Base-by-base conservation (phyloP, 306 rosid species). In the Geum urbanum region DNA sequence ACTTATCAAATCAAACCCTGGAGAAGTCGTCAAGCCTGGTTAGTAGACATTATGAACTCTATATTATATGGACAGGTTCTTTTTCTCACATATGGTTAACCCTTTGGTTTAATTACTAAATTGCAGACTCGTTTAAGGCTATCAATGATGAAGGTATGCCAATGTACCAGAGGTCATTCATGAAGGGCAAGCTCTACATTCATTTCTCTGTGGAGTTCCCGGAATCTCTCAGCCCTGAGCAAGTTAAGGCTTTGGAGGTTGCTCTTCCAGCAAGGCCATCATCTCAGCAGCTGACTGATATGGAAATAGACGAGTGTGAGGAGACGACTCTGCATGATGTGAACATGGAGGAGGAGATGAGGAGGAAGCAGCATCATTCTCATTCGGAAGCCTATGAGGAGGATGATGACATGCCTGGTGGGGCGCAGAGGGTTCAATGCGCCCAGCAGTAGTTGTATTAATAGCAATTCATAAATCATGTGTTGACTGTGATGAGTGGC, bases 121-220 rank as follows among this genome's bases (percentile, higher is more conserved):
- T n/a, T 63, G 72, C 88, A 92, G 97, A 92, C 83, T 78, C 92
- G 9, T 90, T 68, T 74, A 92, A 92, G 88, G 97, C 89, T 0
- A 88, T 90, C 9, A 88, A 90, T 49, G 96, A 92, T 3, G 98
- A 92, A 77, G 98, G 98, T 13, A 92, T 88, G 98, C 98, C 98
- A 0, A 57, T 88, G 74, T 92, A 92, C 71, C 91, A 85, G 83
- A 90, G 96, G 77, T 88, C 97, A 48, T 92, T 92, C 68, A 92
- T 92, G 94, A 92, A 88, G 80, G 98, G 98, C 2, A 92, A 88
- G 79, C 86, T 92, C 4, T 90, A 92, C 85, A 84, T 92, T 19
- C 98, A 90, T 82, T 92, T 92, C 71, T 84, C 76, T 0, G 96
- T 92, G 72, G 96, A 92, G 3, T 92, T 92, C 86, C 98, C 98